These are phyloP conservation scores for Sporothrix variecibatus DNA, from an alignment of 2,329 filamentous ascomycete genomes.

Conservation along the genomic window DNA sequence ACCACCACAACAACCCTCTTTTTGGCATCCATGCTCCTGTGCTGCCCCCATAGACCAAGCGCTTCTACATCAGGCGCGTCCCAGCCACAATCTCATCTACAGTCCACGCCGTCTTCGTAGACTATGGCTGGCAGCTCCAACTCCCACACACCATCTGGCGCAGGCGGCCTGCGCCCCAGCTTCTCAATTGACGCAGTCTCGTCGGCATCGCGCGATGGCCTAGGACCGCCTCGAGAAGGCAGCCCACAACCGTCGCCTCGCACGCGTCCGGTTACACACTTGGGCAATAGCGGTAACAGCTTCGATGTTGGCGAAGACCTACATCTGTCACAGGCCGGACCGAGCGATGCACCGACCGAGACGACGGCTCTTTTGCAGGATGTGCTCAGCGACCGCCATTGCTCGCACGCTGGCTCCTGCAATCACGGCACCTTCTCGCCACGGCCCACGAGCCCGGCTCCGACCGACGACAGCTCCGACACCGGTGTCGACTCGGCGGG, in stretches of 20 bases:
- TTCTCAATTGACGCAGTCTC: slow-evolving; percentile 36
- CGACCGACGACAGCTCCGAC: slow-evolving; percentile 39
- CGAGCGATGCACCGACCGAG: slow-evolving; percentile 45
- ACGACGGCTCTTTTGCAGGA: slow-evolving; percentile 52
- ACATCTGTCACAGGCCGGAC: slow-evolving; percentile 23
- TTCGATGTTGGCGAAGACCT: slow-evolving; percentile 29
- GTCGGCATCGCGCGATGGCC: slow-evolving; percentile 13
- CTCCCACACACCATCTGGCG: slow-evolving; percentile 45
- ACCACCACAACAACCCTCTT: neutral
- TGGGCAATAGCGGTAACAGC: slow-evolving; percentile 24
- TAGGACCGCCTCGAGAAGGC: neutral
- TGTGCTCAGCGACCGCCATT: slow-evolving; percentile 40
- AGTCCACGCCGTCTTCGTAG: neutral
- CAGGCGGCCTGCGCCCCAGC: slow-evolving; percentile 51
- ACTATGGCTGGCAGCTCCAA: slow-evolving; percentile 20
- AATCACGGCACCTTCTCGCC: slow-evolving; percentile 79
- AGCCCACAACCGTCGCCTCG: slow-evolving; percentile 29
- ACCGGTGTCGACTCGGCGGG: slow-evolving; percentile 40
- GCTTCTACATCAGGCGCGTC: neutral
- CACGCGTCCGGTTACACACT: slow-evolving; percentile 23
- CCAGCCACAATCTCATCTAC: neutral
- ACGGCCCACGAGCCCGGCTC: slow-evolving; percentile 54
- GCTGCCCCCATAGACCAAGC: neutral
- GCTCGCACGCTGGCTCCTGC: slow-evolving; percentile 54
- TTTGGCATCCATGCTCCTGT: slow-evolving; percentile 2